Evolutionary conservation across 2,329 filamentous ascomycete genomes (phyloP), one percentile per base, ranked within the genome.

Genomic region (Colletotrichum neosansevieriae): DNA sequence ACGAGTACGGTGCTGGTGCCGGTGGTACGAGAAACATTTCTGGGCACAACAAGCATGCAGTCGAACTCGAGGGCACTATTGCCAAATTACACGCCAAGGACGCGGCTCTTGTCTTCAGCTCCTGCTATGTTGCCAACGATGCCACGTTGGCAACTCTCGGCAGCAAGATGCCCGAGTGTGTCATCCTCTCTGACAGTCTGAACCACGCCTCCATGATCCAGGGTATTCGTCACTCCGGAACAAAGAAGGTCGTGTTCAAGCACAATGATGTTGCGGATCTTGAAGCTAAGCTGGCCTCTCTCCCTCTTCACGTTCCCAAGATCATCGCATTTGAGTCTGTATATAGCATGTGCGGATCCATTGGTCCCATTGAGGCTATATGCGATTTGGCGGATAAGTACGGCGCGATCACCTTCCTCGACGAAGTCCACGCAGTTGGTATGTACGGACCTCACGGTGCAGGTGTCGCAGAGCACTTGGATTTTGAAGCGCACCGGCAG

Each of bases 181-280:
- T 99, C 50, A 97, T 98, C 75, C 84, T 99, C n/a, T 98, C 94
- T 6, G 96, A 99, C 82, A 97, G 93, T 79, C 83, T 98, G 78
- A 99, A 99, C 79, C 96, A 99, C 79, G 96, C 96, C 12, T 98
- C 95, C 6, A 99, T 99, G 96, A 99, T 99, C 70, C 96, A 98
- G 81, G 96, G 96, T 51, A 99, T 99, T 75, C 93, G 96, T 50
- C 96, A 99, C 81, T 98, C 95, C 10, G 94, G 95, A 51, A 94
- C 96, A 44, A 95, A 93, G 83, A 99, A 99, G 86, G 88, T 98
- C 80, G 95, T 99, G 29, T 99, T 98, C 88, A 97, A 97, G 83
- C 96, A 99, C 83, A 99, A 99, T 76, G 94, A 99, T 75, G 81
- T 98, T n/a, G 89, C 86, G 47, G 96, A 99, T 75, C 85, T 99